phyloP scores from a whole-genome alignment of 208 protist genomes.

The Trypanosoma conorhini region DNA sequence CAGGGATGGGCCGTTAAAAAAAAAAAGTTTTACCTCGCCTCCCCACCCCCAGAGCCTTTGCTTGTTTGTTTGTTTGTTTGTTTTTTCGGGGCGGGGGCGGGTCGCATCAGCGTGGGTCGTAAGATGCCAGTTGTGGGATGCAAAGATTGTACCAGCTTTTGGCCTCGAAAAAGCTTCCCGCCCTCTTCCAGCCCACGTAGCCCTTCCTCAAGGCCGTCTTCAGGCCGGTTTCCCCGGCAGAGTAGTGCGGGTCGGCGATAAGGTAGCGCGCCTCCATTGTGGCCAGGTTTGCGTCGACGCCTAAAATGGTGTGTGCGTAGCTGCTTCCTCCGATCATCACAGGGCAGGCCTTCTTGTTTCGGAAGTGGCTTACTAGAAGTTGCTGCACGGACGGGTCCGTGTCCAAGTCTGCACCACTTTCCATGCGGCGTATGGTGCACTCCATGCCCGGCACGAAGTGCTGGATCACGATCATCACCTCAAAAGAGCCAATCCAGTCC shows the following conservation, averaged over 20 bases:
- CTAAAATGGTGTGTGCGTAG: slow-evolving; percentile 95
- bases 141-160: slow-evolving; percentile 95
- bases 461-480: slow-evolving; percentile 91
- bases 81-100: too few species aligned
- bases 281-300: slow-evolving; percentile 83
- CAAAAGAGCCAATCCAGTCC: slow-evolving; percentile 96
- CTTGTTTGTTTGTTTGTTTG: neutral
- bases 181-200: slow-evolving; percentile 90
- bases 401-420: slow-evolving; percentile 81
- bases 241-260: slow-evolving; percentile 95
- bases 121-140: slow-evolving; percentile 69
- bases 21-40: neutral
- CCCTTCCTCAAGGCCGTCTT: slow-evolving; percentile 86
- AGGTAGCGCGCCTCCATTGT: slow-evolving; percentile 87
- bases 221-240: slow-evolving; percentile 64
- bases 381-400: slow-evolving; percentile 65
- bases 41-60: neutral
- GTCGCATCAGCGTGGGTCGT: slow-evolving; percentile 56
- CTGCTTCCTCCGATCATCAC: slow-evolving; percentile 97
- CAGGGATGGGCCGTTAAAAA: neutral
- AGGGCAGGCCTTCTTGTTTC: slow-evolving; percentile 65
- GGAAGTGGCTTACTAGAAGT: slow-evolving; percentile 87
- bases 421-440: slow-evolving; percentile 87
- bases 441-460: slow-evolving; percentile 71
- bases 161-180: slow-evolving; percentile 79